Evolutionary conservation across 2,329 filamentous ascomycete genomes (phyloP).

Genomic region (Beauveria sp.): DNA sequence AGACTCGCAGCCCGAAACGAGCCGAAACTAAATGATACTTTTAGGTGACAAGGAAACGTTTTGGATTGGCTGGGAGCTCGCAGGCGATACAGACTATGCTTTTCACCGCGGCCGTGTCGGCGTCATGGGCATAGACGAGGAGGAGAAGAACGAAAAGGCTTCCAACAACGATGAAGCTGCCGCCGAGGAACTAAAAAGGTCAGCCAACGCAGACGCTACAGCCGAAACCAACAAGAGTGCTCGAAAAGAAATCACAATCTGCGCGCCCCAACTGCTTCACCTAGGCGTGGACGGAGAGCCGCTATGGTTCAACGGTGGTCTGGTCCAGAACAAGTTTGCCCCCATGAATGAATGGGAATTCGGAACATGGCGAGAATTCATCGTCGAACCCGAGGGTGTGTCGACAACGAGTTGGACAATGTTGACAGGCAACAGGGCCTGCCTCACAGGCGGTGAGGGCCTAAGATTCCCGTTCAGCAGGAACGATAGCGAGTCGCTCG

Average conservation of each 20-base stretch:
- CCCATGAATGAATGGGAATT: neutral
- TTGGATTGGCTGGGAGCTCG: slow-evolving; percentile 5
- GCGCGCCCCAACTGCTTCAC: neutral
- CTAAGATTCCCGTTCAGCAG: neutral
- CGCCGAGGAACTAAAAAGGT: neutral
- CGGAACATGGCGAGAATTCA: neutral
- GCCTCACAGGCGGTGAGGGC: neutral
- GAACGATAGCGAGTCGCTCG: neutral
- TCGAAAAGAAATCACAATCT: neutral
- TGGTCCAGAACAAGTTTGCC: slow-evolving; percentile 1
- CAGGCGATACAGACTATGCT: neutral
- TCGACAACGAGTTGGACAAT: neutral
- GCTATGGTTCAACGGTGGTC: slow-evolving; percentile 1
- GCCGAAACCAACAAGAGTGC: neutral
- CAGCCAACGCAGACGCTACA: neutral
- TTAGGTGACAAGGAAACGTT: slow-evolving; percentile 5
- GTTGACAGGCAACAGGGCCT: neutral
- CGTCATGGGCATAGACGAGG: neutral
- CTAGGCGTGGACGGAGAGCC: neutral
- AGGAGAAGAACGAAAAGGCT: neutral
- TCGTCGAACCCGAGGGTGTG: neutral
- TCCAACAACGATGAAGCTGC: neutral
- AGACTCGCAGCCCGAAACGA: too few species aligned
- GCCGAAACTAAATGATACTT: neutral
- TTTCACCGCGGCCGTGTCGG: neutral